phyloP scores from a whole-genome alignment of 139 green algal species.

The Eudorina sp. region DNA sequence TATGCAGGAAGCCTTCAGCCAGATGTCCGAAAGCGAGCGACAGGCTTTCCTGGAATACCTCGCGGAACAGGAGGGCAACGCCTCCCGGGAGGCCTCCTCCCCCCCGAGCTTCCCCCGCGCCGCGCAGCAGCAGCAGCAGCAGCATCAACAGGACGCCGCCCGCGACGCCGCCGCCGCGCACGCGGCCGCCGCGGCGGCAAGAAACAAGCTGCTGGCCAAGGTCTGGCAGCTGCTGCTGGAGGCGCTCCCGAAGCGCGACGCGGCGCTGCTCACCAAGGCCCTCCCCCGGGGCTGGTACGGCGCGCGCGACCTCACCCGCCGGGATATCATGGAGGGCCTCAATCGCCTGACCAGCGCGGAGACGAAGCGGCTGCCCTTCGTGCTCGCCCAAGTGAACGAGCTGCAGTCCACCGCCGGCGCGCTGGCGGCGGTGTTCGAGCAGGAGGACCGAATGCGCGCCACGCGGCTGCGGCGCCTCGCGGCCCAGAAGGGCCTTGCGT shows the following conservation, averaged over 20 bases:
- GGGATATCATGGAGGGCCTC: background rate
- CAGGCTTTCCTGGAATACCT: constrained; percentile 24
- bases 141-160: background rate
- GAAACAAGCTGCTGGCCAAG: background rate
- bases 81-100: background rate
- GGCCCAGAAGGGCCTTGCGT: constrained; percentile 13
- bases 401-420: background rate
- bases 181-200: too few relatives aligned
- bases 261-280: background rate
- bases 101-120: background rate
- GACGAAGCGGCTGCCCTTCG: background rate
- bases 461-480: background rate
- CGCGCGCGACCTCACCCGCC: background rate
- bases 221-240: background rate
- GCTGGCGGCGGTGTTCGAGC: background rate
- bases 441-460: background rate
- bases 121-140: too few relatives aligned
- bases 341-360: background rate
- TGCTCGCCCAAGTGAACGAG: background rate
- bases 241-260: background rate
- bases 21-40: constrained; percentile 12
- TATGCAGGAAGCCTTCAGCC: constrained; percentile 7
- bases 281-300: constrained; percentile 15
- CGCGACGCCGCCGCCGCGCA: background rate
- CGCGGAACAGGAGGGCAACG: background rate